phyloP scores from a whole-genome alignment of 2,329 filamentous ascomycete genomes.

The Beauveria bassiana region DNA sequence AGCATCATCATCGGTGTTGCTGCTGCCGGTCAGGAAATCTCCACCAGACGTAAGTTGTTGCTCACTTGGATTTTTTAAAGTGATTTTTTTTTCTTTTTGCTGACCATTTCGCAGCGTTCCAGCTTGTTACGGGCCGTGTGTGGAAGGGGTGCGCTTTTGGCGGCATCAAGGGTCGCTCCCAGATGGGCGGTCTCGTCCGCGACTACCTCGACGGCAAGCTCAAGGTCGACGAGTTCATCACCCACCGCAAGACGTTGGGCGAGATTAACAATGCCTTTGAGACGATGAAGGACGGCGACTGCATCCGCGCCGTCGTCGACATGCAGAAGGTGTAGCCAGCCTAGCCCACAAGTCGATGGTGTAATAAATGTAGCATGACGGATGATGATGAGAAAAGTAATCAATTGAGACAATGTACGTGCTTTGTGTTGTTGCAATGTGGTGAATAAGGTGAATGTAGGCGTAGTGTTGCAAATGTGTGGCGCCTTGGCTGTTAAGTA shows the following conservation, averaged over 20 bases:
- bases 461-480: too few species aligned
- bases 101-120: constrained; percentile 62
- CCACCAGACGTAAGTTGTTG: constrained; percentile 77
- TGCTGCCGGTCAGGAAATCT: constrained; percentile 91
- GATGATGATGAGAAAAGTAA: not conserved
- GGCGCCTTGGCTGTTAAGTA: not conserved
- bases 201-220: constrained; percentile 86
- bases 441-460: too few species aligned
- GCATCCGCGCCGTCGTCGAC: constrained; percentile 87
- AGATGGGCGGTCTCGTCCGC: constrained; percentile 76
- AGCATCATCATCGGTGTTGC: constrained; percentile 97
- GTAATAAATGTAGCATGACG: not conserved
- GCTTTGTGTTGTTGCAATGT: not conserved
- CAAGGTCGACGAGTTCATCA: constrained; percentile 99
- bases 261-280: constrained; percentile 88
- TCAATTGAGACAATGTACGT: too few species aligned
- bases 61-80: not conserved
- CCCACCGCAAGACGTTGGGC: constrained; percentile 74
- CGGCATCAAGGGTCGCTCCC: constrained; percentile 93
- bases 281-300: constrained; percentile 93
- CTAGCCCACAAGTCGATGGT: not conserved
- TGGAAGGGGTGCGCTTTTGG: constrained; percentile 99
- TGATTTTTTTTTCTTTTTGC: constrained; percentile 14
- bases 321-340: constrained; percentile 36
- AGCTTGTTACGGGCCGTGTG: constrained; percentile 92